Evolutionary conservation across 192 early-diverging fungal genomes (phyloP).

Genomic region (Coemansia sp.): DNA sequence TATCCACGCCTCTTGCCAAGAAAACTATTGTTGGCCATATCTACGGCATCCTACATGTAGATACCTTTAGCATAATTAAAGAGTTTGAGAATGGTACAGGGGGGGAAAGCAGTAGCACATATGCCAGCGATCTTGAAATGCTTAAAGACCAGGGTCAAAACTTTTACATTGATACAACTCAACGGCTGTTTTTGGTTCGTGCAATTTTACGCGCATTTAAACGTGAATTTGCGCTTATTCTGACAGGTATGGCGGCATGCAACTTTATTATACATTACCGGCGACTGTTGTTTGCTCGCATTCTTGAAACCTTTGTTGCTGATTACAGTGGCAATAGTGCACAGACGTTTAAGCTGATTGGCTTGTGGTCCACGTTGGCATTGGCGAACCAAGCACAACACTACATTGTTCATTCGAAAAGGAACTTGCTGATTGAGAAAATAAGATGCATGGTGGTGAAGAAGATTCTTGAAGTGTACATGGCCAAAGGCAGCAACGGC

Average conservation of each 20-base stretch:
- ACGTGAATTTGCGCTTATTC: not conserved
- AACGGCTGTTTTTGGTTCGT: conserved; percentile 7
- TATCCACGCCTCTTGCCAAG: not conserved
- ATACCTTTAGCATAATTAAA: not conserved
- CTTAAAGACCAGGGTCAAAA: not conserved
- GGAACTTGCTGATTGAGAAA: not conserved
- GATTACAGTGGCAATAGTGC: not conserved
- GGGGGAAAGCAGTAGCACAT: not conserved
- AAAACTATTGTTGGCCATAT: not conserved
- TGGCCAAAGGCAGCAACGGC: conserved; percentile 5
- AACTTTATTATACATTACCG: conserved; percentile 7
- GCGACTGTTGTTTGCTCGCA: conserved; percentile 8
- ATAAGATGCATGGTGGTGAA: not conserved
- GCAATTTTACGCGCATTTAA: conserved; percentile 1
- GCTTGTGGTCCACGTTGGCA: conserved; percentile 13
- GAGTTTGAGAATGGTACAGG: not conserved
- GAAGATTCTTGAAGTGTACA: conserved; percentile 1
- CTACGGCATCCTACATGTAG: not conserved
- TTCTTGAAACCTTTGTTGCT: conserved; percentile 14
- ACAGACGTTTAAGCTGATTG: conserved; percentile 6
- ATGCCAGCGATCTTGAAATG: not conserved
- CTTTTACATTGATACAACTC: conserved; percentile 1
- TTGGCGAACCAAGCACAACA: conserved; percentile 1
- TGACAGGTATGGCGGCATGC: not conserved
- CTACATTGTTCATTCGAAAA: not conserved